A percentile compares a stretch with the other conserved stretches of the same genome.
These are phyloP conservation scores for Sclerotinia minor DNA, from an alignment of 2,329 filamentous ascomycete species.

Conservation along the genomic window DNA sequence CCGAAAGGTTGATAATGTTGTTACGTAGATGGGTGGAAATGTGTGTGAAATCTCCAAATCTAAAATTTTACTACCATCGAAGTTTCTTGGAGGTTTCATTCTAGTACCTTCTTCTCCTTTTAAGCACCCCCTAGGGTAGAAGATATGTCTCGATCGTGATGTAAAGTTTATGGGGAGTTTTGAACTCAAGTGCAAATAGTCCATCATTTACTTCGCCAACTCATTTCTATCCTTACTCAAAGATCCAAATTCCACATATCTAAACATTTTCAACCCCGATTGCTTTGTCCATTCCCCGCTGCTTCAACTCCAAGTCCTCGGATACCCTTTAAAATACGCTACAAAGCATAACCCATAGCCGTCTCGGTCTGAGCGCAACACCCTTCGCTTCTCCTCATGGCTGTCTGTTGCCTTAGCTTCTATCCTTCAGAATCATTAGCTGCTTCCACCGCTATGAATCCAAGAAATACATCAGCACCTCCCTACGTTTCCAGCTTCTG, in stretches of 20 bases:
- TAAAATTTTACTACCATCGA: not conserved
- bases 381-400: not conserved
- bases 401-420: too few relatives aligned
- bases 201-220: not conserved
- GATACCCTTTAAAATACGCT: not conserved
- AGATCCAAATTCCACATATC: not conserved
- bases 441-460: too few relatives aligned
- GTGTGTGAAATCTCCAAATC: not conserved
- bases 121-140: not conserved
- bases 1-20: not conserved
- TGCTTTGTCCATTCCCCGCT: not conserved
- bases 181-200: not conserved
- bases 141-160: not conserved
- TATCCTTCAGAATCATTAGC: too few relatives aligned
- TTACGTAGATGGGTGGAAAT: not conserved
- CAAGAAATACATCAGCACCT: too few relatives aligned
- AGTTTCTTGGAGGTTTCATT: not conserved
- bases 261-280: too few relatives aligned
- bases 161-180: too few relatives aligned
- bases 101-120: not conserved
- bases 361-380: conserved; percentile 7
- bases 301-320: not conserved
- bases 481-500: too few relatives aligned
- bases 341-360: conserved; percentile 10
- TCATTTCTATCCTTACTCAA: not conserved